phyloP scores from a whole-genome alignment of 352 stramenopile genomes.

The Thalassiosira hispida region DNA sequence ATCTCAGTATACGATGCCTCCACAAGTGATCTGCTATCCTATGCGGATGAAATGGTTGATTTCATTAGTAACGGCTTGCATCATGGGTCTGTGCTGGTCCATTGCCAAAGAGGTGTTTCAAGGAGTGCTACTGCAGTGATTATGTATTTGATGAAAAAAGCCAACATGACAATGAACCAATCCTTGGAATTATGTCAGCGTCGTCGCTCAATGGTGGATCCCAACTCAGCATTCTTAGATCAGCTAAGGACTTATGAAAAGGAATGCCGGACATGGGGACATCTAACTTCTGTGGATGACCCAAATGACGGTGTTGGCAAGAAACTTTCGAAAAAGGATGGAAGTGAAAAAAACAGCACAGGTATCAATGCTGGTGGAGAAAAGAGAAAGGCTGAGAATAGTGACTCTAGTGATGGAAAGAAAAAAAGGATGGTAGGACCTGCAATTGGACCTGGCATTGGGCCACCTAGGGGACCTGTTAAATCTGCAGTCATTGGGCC shows the following conservation, averaged over 20 bases:
- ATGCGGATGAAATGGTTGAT: conserved; percentile 59
- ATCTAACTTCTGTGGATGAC: conserved; percentile 35
- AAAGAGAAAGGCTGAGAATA: conserved; percentile 8
- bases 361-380: background rate
- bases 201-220: conserved; percentile 58
- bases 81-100: conserved; percentile 75
- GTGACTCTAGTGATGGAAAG: background rate
- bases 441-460: conserved; percentile 33
- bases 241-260: conserved; percentile 61
- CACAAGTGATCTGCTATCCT: conserved; percentile 47
- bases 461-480: conserved; percentile 16
- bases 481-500: conserved; percentile 14
- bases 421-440: conserved; percentile 24
- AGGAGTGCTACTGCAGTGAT: conserved; percentile 65
- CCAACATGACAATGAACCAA: conserved; percentile 55
- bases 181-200: conserved; percentile 60
- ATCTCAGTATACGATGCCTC: conserved; percentile 72
- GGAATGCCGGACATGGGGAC: conserved; percentile 37
- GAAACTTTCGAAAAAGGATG: conserved; percentile 4
- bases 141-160: conserved; percentile 70
- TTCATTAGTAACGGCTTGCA: conserved; percentile 73
- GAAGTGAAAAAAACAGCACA: background rate
- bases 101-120: conserved; percentile 72
- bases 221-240: conserved; percentile 68
- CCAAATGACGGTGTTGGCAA: conserved; percentile 14